phyloP scores from a whole-genome alignment of 1,139 yeast genomes.

The Pichia inconspicua region DNA sequence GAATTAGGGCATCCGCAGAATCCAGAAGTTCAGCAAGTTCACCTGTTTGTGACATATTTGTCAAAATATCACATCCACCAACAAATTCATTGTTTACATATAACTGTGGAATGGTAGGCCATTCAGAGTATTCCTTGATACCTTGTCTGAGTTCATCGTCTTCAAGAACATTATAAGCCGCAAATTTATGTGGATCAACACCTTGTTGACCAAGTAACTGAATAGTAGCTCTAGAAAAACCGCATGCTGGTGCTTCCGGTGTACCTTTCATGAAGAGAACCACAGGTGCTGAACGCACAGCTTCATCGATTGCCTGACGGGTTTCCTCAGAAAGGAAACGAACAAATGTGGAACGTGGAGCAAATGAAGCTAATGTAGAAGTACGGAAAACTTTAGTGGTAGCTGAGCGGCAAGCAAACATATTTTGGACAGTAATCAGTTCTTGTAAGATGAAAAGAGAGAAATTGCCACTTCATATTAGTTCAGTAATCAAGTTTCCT shows the following conservation, averaged over 20 bases:
- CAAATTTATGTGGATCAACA: slow-evolving; percentile 91
- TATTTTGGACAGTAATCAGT: background rate
- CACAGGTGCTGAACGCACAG: slow-evolving; percentile 83
- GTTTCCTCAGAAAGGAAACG: slow-evolving; percentile 75
- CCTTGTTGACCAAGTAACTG: slow-evolving; percentile 94
- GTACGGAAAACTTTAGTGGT: background rate
- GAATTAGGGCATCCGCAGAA: slow-evolving; percentile 67
- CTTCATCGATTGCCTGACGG: slow-evolving; percentile 72
- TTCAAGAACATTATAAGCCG: slow-evolving; percentile 94
- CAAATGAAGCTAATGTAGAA: background rate
- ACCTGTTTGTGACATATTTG: slow-evolving; percentile 87
- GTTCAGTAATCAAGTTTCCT: no score
- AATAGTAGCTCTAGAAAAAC: slow-evolving; percentile 92
- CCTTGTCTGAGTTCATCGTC: slow-evolving; percentile 90
- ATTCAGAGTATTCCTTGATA: slow-evolving; percentile 86
- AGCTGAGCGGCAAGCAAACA: slow-evolving; percentile 5
- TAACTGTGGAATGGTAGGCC: slow-evolving; percentile 83
- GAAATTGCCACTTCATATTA: background rate
- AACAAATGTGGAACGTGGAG: background rate
- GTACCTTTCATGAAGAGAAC: slow-evolving; percentile 95
- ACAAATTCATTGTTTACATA: slow-evolving; percentile 75
- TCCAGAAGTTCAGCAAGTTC: slow-evolving; percentile 82
- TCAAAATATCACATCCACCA: slow-evolving; percentile 95
- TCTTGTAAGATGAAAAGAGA: no score
- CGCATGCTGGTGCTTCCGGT: slow-evolving; percentile 97